These are phyloP conservation scores for Podospora pseudopauciseta DNA, from an alignment of 495 filamentous ascomycete species.

Conservation along the genomic window DNA sequence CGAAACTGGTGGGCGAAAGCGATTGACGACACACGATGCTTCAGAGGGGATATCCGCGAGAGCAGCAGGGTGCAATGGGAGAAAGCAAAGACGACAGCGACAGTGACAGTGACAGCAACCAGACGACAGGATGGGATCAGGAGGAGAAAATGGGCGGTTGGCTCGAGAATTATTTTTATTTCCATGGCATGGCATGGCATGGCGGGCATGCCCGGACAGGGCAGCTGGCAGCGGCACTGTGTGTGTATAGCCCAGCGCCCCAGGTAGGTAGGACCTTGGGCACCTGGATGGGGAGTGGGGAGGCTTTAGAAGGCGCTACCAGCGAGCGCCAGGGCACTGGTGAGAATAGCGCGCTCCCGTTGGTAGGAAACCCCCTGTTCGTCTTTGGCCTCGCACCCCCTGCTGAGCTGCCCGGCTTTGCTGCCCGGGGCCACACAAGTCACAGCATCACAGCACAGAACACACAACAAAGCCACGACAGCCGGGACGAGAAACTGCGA, in stretches of 20 bases:
- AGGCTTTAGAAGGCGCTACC: slow-evolving; percentile 24
- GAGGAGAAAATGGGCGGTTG: slow-evolving; percentile 23
- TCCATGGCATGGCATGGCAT: slow-evolving; percentile 21
- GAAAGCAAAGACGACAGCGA: slow-evolving; percentile 8
- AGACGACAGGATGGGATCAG: slow-evolving; percentile 7
- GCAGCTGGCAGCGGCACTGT: slow-evolving; percentile 7
- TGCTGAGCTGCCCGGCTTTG: slow-evolving; percentile 20
- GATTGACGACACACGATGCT: slow-evolving; percentile 7
- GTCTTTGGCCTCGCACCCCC: slow-evolving; percentile 11
- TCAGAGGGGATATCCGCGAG: slow-evolving; percentile 10
- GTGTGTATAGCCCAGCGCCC: background rate
- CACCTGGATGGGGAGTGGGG: slow-evolving; percentile 23
- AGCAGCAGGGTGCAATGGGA: slow-evolving; percentile 12
- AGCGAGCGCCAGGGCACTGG: slow-evolving; percentile 21
- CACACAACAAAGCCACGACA: background rate
- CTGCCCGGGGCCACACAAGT: slow-evolving; percentile 6
- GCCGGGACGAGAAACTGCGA: background rate
- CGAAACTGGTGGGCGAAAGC: slow-evolving; percentile 2
- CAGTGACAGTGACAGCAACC: slow-evolving; percentile 10
- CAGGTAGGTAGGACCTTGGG: background rate
- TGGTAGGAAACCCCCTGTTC: slow-evolving; percentile 14
- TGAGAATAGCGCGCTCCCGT: slow-evolving; percentile 23
- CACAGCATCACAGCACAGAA: slow-evolving; percentile 1
- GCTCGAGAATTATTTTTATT: slow-evolving; percentile 36
- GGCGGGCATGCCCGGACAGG: background rate